Evolutionary conservation across 768 basidiomycete genomes (phyloP), one percentile per base, ranked within the genome.

Genomic region (Kwoniella shandongensis): DNA sequence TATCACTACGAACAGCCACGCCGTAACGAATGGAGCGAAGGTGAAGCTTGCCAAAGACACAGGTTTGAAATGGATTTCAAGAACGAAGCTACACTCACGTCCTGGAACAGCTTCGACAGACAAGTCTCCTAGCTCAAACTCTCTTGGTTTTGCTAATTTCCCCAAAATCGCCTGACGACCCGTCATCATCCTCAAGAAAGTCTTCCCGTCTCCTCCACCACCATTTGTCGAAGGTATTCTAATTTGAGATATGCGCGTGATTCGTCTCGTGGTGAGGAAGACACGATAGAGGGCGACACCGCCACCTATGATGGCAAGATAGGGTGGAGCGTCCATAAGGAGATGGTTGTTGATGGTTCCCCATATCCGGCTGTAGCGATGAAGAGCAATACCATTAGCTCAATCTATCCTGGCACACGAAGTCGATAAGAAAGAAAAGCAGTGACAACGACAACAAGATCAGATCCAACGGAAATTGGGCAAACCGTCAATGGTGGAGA

Each of bases 151-250:
- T 13, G 45, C 39, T 32, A 42, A 45, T 13, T 41, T 11, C 22
- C 23, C 22, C 44, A 54, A 17, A 18, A 54, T 17, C 12, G 39
- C 42, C 22, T 54, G 23, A 12, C 52, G 47, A 12, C 46, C 56
- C 40, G 59, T 59, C 25, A 20, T 35, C 52, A 63, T 49, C 32
- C 57, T 35, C 12, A 58, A 44, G 23, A 35, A 54, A n/a, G 38
- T 39, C 18, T 44, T 26, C 25, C 32, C 20, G 3, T 23, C 18
- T 38, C 52, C 51, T n/a, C 15, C n/a, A 30, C 35, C 15, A 36
- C 7, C 17, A 12, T 30, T 15, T 15, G 51, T 13, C 15, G 49
- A 20, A 23, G 8, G 40, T 17, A 44, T 22, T 32, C 53, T 45
- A 23, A 54, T 35, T 35, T 49, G 59, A 5, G 53, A 39, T 3